A percentile compares a stretch with the other conserved stretches of the same genome.
Evolutionary conservation across 768 basidiomycete species (phyloP).

Genomic region (Leccinum broughii): DNA sequence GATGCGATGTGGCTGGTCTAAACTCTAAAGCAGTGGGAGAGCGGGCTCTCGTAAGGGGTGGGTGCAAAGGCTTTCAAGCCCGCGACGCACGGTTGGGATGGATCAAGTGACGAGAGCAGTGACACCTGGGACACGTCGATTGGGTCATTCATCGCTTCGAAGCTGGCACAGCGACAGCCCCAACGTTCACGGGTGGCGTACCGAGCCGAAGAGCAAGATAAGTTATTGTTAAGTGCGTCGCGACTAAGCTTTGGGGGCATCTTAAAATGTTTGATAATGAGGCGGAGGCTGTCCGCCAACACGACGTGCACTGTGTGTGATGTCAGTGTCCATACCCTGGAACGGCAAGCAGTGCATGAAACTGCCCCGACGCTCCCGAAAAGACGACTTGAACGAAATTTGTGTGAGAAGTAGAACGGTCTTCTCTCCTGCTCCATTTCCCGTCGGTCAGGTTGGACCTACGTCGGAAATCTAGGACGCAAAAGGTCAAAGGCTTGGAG

Average conservation of each 20-base stretch:
- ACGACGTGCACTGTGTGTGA: constrained; percentile 6
- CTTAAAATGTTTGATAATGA: background rate
- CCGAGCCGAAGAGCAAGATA: background rate
- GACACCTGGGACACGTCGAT: background rate
- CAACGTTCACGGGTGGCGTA: background rate
- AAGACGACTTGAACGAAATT: constrained; percentile 20
- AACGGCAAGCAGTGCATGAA: background rate
- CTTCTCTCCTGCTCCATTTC: background rate
- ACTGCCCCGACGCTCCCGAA: constrained; percentile 2
- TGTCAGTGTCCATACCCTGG: constrained; percentile 1
- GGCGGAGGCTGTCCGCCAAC: constrained; percentile 7
- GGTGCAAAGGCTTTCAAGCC: background rate
- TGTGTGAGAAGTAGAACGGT: constrained; percentile 16
- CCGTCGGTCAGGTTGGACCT: background rate
- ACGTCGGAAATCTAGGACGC: background rate
- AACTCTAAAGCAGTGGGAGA: constrained; percentile 18
- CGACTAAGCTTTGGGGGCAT: background rate
- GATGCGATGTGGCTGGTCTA: constrained; percentile 14
- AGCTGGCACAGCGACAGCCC: background rate
- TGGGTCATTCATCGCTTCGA: background rate
- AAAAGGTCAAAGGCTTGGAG: background rate
- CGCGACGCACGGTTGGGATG: background rate
- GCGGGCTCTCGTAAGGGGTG: constrained; percentile 21
- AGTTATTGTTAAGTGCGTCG: background rate
- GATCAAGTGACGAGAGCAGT: background rate